A percentile compares a stretch with the other conserved stretches of the same genome.
phyloP scores from a whole-genome alignment of 805 yeast genomes.

The Maudiozyma barnettii region DNA sequence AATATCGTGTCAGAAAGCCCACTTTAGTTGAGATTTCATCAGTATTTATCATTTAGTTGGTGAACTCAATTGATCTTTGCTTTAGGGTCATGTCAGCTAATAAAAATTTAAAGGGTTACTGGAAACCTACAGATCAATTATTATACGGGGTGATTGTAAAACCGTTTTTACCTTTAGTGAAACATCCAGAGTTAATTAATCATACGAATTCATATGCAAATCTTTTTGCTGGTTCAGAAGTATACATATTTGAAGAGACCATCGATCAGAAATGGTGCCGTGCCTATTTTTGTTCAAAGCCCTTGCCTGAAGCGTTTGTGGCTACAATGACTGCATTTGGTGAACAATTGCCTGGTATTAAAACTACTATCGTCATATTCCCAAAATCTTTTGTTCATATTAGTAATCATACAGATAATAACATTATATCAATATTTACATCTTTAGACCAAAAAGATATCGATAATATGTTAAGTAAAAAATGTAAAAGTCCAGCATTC shows the following conservation, averaged over 20 bases:
- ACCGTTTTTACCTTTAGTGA: constrained; percentile 39
- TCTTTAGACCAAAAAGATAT: constrained; percentile 23
- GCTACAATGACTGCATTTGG: constrained; percentile 43
- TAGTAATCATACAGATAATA: constrained; percentile 35
- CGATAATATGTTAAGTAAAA: constrained; percentile 2
- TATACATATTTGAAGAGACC: constrained; percentile 59
- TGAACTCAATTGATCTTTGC: too few relatives aligned
- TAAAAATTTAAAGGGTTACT: constrained; percentile 1
- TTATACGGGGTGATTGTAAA: constrained; percentile 36
- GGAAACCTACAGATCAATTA: constrained; percentile 43
- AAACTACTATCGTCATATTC: constrained; percentile 45
- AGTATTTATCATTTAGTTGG: too few relatives aligned
- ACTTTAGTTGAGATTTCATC: too few relatives aligned
- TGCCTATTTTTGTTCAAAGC: constrained; percentile 61
- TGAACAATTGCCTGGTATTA: constrained; percentile 53
- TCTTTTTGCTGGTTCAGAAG: constrained; percentile 68
- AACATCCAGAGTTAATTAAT: constrained; percentile 27
- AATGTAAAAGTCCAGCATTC: constrained; percentile 26
- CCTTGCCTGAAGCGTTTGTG: constrained; percentile 61
- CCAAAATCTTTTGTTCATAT: constrained; percentile 49
- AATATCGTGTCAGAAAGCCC: too few relatives aligned
- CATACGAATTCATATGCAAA: constrained; percentile 36
- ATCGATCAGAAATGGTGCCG: constrained; percentile 58
- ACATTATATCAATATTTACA: constrained; percentile 25
- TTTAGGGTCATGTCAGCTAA: background rate